phyloP scores from a whole-genome alignment of 2,329 filamentous ascomycete genomes.

The Aspergillus piperis region DNA sequence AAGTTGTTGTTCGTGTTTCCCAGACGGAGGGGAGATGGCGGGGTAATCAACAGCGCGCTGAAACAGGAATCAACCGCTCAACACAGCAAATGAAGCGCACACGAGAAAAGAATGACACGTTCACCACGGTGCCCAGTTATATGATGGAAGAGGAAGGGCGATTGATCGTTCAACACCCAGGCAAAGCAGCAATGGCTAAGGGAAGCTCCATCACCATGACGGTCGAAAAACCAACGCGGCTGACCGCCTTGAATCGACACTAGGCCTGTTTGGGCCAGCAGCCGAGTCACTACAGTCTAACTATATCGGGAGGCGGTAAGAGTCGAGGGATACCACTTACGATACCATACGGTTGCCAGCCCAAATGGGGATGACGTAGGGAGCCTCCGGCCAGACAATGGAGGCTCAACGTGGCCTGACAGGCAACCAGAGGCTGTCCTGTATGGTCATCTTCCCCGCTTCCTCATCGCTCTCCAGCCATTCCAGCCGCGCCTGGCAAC shows the following conservation, averaged over 20 bases:
- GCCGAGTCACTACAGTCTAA: constrained; percentile 3
- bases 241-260: constrained; percentile 9
- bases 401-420: constrained; percentile 21
- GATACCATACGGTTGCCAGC: constrained; percentile 3
- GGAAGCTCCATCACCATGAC: constrained; percentile 8
- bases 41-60: constrained; percentile 4
- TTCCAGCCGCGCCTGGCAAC: constrained; percentile 2
- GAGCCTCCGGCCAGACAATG: not conserved
- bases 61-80: not conserved
- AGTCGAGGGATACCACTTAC: not conserved
- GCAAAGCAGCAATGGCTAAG: not conserved
- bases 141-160: not conserved
- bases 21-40: constrained; percentile 1
- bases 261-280: constrained; percentile 16
- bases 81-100: constrained; percentile 2
- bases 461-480: constrained; percentile 9
- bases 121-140: not conserved
- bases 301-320: constrained; percentile 19
- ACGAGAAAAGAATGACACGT: constrained; percentile 11
- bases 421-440: constrained; percentile 14
- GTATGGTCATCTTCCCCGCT: constrained; percentile 37
- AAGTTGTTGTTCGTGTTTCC: constrained; percentile 3
- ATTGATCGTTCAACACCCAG: not conserved
- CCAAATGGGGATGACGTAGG: constrained; percentile 11
- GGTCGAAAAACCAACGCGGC: constrained; percentile 22